Base-by-base conservation (phyloP, 768 basidiomycete species). In the Terana coerulea region DNA sequence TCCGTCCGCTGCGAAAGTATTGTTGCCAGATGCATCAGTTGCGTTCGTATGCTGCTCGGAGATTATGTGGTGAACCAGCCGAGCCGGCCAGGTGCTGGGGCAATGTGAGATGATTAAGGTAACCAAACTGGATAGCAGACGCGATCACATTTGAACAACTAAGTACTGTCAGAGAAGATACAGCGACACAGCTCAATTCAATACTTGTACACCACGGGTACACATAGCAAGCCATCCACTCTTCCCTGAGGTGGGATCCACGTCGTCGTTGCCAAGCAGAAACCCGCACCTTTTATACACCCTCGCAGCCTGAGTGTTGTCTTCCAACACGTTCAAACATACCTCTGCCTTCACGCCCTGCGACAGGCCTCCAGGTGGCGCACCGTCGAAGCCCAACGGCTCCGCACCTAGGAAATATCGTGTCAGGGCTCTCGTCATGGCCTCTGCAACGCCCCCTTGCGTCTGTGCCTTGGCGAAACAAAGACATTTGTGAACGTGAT, bases 361-460 rank as follows among this genome's bases (percentile, higher is more conserved):
- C 19, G 35, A 28, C 26, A 28, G 3, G 43, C 45, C 46, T 42
- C 44, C 46, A 10, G 33, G 17, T 17, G 33, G 33, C 17, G 49
- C 49, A 12, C 43, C 49, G 26, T 47, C 48, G 22, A 40, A 49
- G 11, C 41, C 43, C 0, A 54, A 45, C 14, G 24, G 45, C 10
- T 47, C 37, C n/a, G 56, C 42, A 5, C 59, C 61, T 2, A 58
- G 53, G 54, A 53, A 59, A 43, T 44, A 55, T 17, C 56, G 51
- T 3, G 40, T 48, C n/a, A 62, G 24, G 2, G 59, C 52, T 1
- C 55, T 28, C 14, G 59, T 51, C 50, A 60, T 44, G 5, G 56
- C 47, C 30, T 52, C 57, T 5, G 57, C 59, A 22, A 58, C 47
- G 14, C 56, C 58, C 57, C 59, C 21, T 51, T 47, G 19, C 54